Evolutionary conservation across 768 basidiomycete species (phyloP), one percentile per base, ranked within the genome.

Genomic region (Hypsizygus marmoreus): DNA sequence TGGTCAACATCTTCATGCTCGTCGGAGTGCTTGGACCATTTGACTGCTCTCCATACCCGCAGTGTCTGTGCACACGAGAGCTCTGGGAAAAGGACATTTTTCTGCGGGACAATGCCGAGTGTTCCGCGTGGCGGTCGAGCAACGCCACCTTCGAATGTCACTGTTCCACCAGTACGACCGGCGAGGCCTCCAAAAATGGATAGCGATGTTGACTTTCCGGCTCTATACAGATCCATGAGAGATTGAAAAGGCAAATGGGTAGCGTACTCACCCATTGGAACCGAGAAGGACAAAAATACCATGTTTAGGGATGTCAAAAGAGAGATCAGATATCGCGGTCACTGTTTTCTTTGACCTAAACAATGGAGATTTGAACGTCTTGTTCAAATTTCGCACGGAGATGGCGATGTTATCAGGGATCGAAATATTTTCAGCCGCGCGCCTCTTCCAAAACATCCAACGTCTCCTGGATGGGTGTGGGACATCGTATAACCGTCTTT

Each of bases 251-350:
- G 9, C 40, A 14, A 2, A 23, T 33, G 40, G 12, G n/a, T 7
- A 33, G 7, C 43, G 4, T 4, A 64, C 69, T 24, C 24, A 74
- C 82, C 84, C 85, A 50, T 88, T 87, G 1, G 86, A 81, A 20
- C 88, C 88, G 9, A 90, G 66, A 7, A 91, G 68, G 22, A 89
- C 86, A 55, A 82, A 90, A n/a, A 90, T 88, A 6, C 88, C 87
- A 5, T 67, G 71, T 54, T 81, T 81, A 2, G 88, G 88, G 9
- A 91, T 74, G 51, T 85, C 76, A 30, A 91, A 61, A 4, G 79
- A 81, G 22, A 91, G 75, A 48, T 87, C 80, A 2, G 70, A 67
- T 22, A 91, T 76, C 2, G 89, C 88, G 7, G 75, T 80, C 4
- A 90, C 78, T 3, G 58, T 52, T 5, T 65, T 65, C 44, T 79